Conservation (phyloP, 2,329 filamentous ascomycete genomes). For the Trichoderma sp. region DNA sequence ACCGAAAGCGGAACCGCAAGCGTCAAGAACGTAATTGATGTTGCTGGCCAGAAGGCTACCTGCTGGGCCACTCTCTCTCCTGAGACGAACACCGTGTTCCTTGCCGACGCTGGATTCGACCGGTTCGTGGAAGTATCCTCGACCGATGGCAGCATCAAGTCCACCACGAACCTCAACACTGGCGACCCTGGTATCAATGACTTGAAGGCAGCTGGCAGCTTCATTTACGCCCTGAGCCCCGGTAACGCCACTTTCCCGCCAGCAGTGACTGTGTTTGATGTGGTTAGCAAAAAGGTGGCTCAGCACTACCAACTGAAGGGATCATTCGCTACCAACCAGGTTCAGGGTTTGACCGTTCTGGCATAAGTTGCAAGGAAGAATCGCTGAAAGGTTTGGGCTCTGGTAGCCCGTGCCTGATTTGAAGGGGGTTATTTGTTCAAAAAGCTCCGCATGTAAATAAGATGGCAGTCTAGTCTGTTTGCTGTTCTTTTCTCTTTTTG, state of each 20-base stretch:
- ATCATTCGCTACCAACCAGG: slow-evolving; percentile 3
- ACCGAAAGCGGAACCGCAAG: slow-evolving; percentile 34
- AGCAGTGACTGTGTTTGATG: slow-evolving; percentile 40
- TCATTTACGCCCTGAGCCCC: slow-evolving; percentile 59
- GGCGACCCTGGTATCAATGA: slow-evolving; percentile 59
- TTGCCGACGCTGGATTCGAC: slow-evolving; percentile 57
- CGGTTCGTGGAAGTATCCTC: slow-evolving; percentile 59
- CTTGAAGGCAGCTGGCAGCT: slow-evolving; percentile 52
- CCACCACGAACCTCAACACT: slow-evolving; percentile 46
- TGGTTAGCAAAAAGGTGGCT: slow-evolving; percentile 20
- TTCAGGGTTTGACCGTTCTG: slow-evolving; percentile 25
- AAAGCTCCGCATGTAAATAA: background rate
- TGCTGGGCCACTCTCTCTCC: slow-evolving; percentile 59
- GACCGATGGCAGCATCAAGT: slow-evolving; percentile 50
- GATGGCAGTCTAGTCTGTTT: background rate
- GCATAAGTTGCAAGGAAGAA: background rate
- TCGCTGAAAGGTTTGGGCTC: background rate
- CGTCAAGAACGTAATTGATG: slow-evolving; percentile 41
- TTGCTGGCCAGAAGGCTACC: slow-evolving; percentile 56
- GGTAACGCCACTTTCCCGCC: slow-evolving; percentile 49
- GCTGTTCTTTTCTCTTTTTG: background rate
- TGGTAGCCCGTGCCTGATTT: background rate
- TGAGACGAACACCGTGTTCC: slow-evolving; percentile 54
- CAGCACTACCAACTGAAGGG: slow-evolving; percentile 23
- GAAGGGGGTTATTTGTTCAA: background rate